These are phyloP conservation scores for Lithohypha guttulata DNA, from an alignment of 2,329 filamentous ascomycete species.

Conservation along the genomic window DNA sequence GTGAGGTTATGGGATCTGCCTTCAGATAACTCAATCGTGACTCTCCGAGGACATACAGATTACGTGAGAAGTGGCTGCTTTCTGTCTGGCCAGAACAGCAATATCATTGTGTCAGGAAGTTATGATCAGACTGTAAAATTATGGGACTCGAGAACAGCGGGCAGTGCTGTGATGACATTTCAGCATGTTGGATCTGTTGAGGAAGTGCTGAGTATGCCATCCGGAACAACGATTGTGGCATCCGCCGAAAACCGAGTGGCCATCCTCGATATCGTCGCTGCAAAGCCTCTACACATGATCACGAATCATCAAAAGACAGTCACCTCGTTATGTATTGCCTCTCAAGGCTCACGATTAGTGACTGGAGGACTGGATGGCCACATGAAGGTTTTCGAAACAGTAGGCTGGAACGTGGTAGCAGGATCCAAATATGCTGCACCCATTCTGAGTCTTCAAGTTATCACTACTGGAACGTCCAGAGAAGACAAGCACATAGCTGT, in stretches of 20 bases:
- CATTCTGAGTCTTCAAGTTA: constrained; percentile 71
- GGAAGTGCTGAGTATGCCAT: constrained; percentile 73
- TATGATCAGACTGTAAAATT: constrained; percentile 90
- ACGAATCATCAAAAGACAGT: constrained; percentile 97
- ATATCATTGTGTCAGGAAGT: constrained; percentile 75
- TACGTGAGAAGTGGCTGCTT: constrained; percentile 84
- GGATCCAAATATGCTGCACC: constrained; percentile 89
- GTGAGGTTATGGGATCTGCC: constrained; percentile 92
- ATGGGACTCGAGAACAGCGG: constrained; percentile 74
- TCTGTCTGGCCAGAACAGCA: constrained; percentile 60
- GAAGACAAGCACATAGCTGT: constrained; percentile 91
- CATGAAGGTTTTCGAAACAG: constrained; percentile 92
- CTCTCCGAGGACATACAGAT: constrained; percentile 77
- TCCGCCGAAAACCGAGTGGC: constrained; percentile 78
- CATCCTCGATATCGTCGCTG: constrained; percentile 85
- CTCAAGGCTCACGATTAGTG: constrained; percentile 67
- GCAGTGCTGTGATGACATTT: constrained; percentile 74
- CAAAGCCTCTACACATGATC: constrained; percentile 74
- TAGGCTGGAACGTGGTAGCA: constrained; percentile 90
- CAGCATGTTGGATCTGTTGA: constrained; percentile 88
- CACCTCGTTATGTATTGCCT: constrained; percentile 72
- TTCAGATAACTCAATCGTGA: constrained; percentile 61
- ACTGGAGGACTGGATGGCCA: constrained; percentile 89
- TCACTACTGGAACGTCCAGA: constrained; percentile 54
- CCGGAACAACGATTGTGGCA: constrained; percentile 75